phyloP scores from a whole-genome alignment of 441 rosid genomes.

The Eruca vesicaria region DNA sequence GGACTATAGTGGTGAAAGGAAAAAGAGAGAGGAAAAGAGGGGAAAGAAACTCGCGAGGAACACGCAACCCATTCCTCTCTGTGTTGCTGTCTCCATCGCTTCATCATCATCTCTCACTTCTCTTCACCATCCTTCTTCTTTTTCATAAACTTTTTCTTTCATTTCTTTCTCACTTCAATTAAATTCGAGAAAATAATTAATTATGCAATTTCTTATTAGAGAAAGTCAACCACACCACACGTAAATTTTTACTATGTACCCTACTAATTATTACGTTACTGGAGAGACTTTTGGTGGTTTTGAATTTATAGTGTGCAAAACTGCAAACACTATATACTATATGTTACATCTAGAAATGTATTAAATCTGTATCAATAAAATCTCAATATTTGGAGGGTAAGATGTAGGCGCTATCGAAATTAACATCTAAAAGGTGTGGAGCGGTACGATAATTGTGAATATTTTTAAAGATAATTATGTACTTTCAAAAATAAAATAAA shows the following conservation, averaged over 20 bases:
- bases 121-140: no score
- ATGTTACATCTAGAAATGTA: no score
- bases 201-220: neutral
- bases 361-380: no score
- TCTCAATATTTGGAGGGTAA: no score
- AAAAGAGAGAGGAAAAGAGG: neutral
- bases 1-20: slow-evolving; percentile 10
- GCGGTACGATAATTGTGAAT: no score
- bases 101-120: neutral
- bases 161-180: neutral
- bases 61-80: slow-evolving; percentile 35
- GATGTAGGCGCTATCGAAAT: no score
- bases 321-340: neutral
- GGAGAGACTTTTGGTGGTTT: neutral
- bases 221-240: no score
- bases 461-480: no score
- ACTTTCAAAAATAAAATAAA: no score
- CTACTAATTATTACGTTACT: neutral
- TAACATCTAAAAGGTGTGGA: no score
- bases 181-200: neutral
- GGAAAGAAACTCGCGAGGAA: slow-evolving; percentile 37
- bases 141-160: no score
- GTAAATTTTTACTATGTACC: neutral
- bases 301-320: neutral
- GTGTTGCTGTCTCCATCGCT: slow-evolving; percentile 30